Evolutionary conservation across 2,329 filamentous ascomycete species (phyloP).

Genomic region (Nemania sp.): DNA sequence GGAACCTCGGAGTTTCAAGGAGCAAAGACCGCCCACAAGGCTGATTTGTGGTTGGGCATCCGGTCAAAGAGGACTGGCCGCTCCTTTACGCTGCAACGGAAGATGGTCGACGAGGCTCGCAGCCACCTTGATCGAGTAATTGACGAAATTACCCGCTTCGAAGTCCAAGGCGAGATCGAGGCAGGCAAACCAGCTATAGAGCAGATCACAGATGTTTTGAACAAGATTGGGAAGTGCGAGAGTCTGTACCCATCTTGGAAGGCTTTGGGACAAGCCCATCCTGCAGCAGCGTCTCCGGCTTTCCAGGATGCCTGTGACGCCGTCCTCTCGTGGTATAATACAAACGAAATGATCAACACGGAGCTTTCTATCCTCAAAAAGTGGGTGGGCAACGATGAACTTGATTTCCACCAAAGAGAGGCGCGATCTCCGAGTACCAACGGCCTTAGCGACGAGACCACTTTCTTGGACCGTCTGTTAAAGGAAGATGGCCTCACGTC

Average conservation of each 20-base stretch:
- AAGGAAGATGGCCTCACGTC: conserved; percentile 96
- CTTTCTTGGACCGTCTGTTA: conserved; percentile 92
- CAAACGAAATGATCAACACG: conserved; percentile 94
- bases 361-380: conserved; percentile 90
- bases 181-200: conserved; percentile 87
- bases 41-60: conserved; percentile 89
- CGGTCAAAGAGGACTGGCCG: conserved; percentile 86
- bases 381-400: conserved; percentile 96
- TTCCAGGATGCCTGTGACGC: conserved; percentile 89
- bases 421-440: conserved; percentile 75
- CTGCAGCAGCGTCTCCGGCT: conserved; percentile 78
- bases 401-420: conserved; percentile 86
- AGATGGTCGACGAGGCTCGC: conserved; percentile 88
- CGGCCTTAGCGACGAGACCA: conserved; percentile 87
- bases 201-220: conserved; percentile 90
- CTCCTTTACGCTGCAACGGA: conserved; percentile 83
- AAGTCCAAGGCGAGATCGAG: conserved; percentile 93
- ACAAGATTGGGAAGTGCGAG: conserved; percentile 91
- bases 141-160: conserved; percentile 91
- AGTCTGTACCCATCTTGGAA: conserved; percentile 84
- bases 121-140: conserved; percentile 78
- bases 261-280: conserved; percentile 79
- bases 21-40: conserved; percentile 75
- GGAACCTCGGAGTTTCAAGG: conserved; percentile 74
- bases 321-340: conserved; percentile 96